Conservation (phyloP, 352 stramenopile species). For the Globisporangium nunn region DNA sequence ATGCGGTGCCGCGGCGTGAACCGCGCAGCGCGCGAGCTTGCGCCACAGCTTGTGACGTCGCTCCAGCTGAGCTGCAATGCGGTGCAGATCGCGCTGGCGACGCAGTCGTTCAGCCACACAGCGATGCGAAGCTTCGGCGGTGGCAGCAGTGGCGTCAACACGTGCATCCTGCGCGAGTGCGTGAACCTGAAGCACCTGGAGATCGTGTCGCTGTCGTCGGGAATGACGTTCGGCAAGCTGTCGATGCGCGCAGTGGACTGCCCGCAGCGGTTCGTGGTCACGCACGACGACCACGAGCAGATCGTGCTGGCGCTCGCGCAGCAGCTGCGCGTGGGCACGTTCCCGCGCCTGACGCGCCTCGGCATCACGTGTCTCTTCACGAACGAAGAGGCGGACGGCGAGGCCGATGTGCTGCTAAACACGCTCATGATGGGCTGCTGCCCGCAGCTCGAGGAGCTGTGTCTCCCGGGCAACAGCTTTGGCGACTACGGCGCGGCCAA, state of each 20-base stretch:
- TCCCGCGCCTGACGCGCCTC: constrained; percentile 46
- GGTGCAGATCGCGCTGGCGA: constrained; percentile 51
- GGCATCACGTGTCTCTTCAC: constrained; percentile 80
- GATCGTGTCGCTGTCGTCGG: constrained; percentile 72
- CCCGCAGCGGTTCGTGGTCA: constrained; percentile 81
- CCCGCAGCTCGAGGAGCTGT: constrained; percentile 70
- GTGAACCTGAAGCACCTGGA: constrained; percentile 62
- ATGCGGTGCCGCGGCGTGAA: constrained; percentile 59
- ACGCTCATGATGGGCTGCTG: constrained; percentile 75
- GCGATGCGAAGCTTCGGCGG: neutral
- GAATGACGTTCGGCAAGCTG: constrained; percentile 75
- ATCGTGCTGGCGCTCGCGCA: constrained; percentile 69
- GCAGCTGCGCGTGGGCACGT: constrained; percentile 55
- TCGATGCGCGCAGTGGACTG: constrained; percentile 83
- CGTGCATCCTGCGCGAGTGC: constrained; percentile 53
- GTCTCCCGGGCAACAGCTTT: constrained; percentile 78
- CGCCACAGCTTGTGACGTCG: constrained; percentile 59
- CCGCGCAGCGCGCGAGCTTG: constrained; percentile 31
- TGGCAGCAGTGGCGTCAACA: neutral
- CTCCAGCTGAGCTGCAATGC: constrained; percentile 80
- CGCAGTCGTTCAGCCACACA: constrained; percentile 3
- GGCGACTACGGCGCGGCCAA: constrained; percentile 79
- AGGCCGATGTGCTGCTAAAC: constrained; percentile 76
- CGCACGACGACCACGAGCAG: constrained; percentile 82
- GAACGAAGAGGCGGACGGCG: constrained; percentile 80